Conservation (phyloP, 1,284 basidiomycete species). For the Fomitiporia mediterranea region DNA sequence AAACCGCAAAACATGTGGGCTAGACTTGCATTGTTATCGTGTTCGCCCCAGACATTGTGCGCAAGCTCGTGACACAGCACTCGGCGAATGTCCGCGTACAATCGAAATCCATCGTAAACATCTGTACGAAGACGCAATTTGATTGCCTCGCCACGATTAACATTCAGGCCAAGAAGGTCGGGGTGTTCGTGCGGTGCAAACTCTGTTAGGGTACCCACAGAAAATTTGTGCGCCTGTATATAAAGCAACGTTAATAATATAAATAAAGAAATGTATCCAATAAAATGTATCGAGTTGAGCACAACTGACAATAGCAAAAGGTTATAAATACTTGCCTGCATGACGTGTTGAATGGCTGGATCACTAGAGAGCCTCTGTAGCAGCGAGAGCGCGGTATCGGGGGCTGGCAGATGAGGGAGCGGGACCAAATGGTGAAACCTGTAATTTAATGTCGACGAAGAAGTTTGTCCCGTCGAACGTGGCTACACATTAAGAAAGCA, state of each 20-base stretch:
- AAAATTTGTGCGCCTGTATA: conserved; percentile 51
- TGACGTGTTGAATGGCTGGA: conserved; percentile 62
- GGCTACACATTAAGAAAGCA: conserved; percentile 34
- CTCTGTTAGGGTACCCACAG: conserved; percentile 65
- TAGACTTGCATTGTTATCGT: conserved; percentile 62
- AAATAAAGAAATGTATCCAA: neutral
- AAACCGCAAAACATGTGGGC: neutral
- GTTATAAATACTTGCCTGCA: conserved; percentile 32
- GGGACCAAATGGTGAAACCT: conserved; percentile 61
- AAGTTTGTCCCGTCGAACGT: conserved; percentile 35
- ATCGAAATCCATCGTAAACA: conserved; percentile 63
- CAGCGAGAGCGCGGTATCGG: conserved; percentile 47
- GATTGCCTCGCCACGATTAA: conserved; percentile 57
- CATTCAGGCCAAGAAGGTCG: conserved; percentile 65
- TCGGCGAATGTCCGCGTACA: conserved; percentile 58
- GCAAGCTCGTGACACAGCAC: conserved; percentile 74
- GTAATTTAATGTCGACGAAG: conserved; percentile 39
- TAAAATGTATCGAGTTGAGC: neutral
- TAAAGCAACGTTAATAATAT: too few species aligned
- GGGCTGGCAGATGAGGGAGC: conserved; percentile 58
- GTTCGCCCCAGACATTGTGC: conserved; percentile 69
- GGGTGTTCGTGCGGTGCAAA: conserved; percentile 74
- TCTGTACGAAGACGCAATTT: conserved; percentile 67
- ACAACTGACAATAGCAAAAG: neutral
- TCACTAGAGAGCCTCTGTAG: conserved; percentile 60